A percentile compares a stretch with the other conserved stretches of the same genome.
Evolutionary conservation across 1,139 yeast species (phyloP).

Genomic region (Yamadazyma taylorii): DNA sequence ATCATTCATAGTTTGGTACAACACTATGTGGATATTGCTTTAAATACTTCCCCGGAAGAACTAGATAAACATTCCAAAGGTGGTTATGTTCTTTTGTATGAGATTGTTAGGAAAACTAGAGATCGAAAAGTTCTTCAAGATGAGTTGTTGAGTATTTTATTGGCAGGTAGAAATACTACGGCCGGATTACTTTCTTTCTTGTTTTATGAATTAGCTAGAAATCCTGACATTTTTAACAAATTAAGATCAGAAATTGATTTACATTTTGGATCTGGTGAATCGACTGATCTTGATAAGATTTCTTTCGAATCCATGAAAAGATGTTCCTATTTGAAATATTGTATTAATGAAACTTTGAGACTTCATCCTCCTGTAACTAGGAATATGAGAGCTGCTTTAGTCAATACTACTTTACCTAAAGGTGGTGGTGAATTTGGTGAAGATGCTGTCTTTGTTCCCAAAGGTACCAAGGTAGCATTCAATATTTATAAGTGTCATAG

Average conservation of each 20-base stretch:
- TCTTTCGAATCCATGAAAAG: slow-evolving; percentile 49
- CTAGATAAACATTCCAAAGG: slow-evolving; percentile 27
- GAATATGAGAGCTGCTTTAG: slow-evolving; percentile 43
- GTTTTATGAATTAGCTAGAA: slow-evolving; percentile 41
- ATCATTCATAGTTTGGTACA: slow-evolving; percentile 20
- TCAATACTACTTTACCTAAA: slow-evolving; percentile 37
- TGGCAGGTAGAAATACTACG: slow-evolving; percentile 57
- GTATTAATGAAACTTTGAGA: slow-evolving; percentile 51
- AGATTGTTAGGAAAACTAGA: slow-evolving; percentile 45
- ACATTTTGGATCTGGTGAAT: slow-evolving; percentile 26
- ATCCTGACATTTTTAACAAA: slow-evolving; percentile 35
- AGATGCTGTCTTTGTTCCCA: slow-evolving; percentile 43
- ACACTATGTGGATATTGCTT: slow-evolving; percentile 25
- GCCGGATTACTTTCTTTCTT: slow-evolving; percentile 48
- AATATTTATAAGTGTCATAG: slow-evolving; percentile 44
- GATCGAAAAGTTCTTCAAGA: slow-evolving; percentile 47
- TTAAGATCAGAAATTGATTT: slow-evolving; percentile 33
- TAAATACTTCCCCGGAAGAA: slow-evolving; percentile 24
- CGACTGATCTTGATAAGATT: slow-evolving; percentile 18
- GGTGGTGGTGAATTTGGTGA: slow-evolving; percentile 52
- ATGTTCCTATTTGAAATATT: slow-evolving; percentile 47
- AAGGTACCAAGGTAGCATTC: slow-evolving; percentile 42
- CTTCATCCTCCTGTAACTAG: slow-evolving; percentile 55
- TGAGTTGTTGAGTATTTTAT: slow-evolving; percentile 46
- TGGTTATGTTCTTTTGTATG: slow-evolving; percentile 48